Evolutionary conservation across 1,284 basidiomycete species (phyloP), one percentile per base, ranked within the genome.

Genomic region (Sporisorium scitamineum): DNA sequence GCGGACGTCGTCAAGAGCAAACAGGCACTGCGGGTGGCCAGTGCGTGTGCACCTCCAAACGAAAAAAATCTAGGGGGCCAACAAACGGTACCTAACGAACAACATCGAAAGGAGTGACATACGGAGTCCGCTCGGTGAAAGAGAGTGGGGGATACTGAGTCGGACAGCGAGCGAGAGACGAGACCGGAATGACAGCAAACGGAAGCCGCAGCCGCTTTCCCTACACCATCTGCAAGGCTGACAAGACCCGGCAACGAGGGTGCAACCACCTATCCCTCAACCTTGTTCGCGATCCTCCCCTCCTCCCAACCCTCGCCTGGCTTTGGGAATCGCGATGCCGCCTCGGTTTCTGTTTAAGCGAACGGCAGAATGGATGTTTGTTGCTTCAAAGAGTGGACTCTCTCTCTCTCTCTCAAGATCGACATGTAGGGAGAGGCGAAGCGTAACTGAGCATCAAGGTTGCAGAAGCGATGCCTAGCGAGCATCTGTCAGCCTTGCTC

Each of bases 221-320:
- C 3, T 5, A 39, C 16, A 39, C 14, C 37, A n/a, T 39, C 37
- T 42, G 48, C 39, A 48, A 54, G 34, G 60, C 60, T 50, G 60
- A 54, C 53, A 48, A 10, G 32, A 16, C 1, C 26, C 5, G 29
- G 45, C 57, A 66, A 66, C 63, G 53, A 66, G 63, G 63, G 63
- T 32, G 29, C 54, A 32, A 31, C 14, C 27, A 34, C 18, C 11
- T n/a, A 32, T 37, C 63, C 63, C 53, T 51, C 42, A 41, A 54
- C 51, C 31, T 24, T 18, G 34, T 14, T 34, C 20, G 26, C 41
- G 58, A 52, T 61, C 58, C 11, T 48, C 20, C 50, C 26, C 14
- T 31, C 29, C n/a, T 47, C 22, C 5, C 2, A 11, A 24, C 34
- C n/a, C n/a, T n/a, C 55, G 44, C 55, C 34, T 48, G 55, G 55